Percentiles rank a stretch among this genome's conserved stretches.
Conservation (phyloP, 371 early-diverging fungal species). For the Thermomucor indicae-seudaticae region DNA sequence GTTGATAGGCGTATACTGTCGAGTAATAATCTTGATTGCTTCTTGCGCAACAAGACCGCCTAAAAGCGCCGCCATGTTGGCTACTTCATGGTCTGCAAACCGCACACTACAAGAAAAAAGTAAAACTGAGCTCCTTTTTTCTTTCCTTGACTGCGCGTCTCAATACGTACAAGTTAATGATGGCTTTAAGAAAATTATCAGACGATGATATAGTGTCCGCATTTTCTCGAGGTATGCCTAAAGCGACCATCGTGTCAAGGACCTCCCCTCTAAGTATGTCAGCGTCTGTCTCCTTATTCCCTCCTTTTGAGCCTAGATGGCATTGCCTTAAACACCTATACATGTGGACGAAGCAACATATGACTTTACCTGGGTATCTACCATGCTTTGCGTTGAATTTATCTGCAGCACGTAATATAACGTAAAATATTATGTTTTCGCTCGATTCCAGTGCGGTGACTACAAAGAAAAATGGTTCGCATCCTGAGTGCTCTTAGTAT, state of each 20-base stretch:
- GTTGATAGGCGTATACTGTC: conserved; percentile 87
- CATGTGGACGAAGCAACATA: neutral
- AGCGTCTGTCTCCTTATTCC: conserved; percentile 30
- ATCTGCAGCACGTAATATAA: conserved; percentile 74
- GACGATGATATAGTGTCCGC: too few species aligned
- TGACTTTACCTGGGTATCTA: conserved; percentile 48
- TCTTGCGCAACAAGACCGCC: conserved; percentile 97
- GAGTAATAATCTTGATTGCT: conserved; percentile 89
- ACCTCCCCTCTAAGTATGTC: conserved; percentile 18
- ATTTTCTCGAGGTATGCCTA: conserved; percentile 9
- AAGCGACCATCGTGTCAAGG: conserved; percentile 2
- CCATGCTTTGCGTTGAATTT: conserved; percentile 54
- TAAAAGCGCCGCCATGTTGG: conserved; percentile 81
- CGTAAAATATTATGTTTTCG: conserved; percentile 59
- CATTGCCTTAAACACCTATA: too few species aligned
- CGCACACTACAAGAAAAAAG: conserved; percentile 58
- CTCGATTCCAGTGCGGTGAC: conserved; percentile 55
- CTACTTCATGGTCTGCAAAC: conserved; percentile 73
- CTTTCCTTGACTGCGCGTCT: too few species aligned
- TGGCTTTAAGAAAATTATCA: too few species aligned
- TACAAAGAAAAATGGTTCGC: conserved; percentile 9
- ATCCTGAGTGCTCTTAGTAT: neutral
- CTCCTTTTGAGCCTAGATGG: conserved; percentile 19
- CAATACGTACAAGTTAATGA: too few species aligned
- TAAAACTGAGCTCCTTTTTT: too few species aligned